Base-by-base conservation (phyloP, 805 yeast genomes). In the Metschnikowia bowlesiae region DNA sequence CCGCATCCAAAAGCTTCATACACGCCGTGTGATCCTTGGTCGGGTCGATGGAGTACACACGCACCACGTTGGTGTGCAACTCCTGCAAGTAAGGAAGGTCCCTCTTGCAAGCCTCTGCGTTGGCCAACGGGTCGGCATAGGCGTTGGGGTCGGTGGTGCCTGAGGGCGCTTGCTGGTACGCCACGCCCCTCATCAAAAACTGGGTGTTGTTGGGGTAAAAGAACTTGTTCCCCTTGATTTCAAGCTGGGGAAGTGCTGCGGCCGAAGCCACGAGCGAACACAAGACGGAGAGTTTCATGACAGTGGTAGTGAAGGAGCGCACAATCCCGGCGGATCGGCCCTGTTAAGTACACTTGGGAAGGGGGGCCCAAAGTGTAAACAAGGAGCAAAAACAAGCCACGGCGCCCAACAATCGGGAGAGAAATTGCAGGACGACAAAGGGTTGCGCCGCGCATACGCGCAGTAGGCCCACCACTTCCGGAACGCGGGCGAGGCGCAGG, bases 41-140 rank as follows among this genome's bases (percentile, higher is more conserved):
- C n/a, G 77, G 71, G 71, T 87, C 81, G 48, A 87, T 70, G 40
- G 92, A 89, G 63, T 87, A 87, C 34, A 87, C 90, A 73, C 92
- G 79, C 57, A 87, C 73, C 50, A 83, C 84, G 64, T 87, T 87
- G 53, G 91, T 85, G 60, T 75, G 70, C 53, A 85, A 70, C 46
- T 76, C 76, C 60, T 75, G 70, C 65, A 87, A 73, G 68, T 82
- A 84, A 55, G 90, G 89, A 53, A 87, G 71, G 71, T 87, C 94
- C 77, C 92, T 78, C 50, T 76, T 70, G 75, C 94, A 87, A 37
- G 81, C 68, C 1, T 60, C 70, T 39, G 61, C 71, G 64, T 85
- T 84, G 51, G 89, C 85, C 59, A 87, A 73, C 39, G 92, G 92
- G 74, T 87, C 94, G 50, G 73, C 76, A 60, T 83, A 84, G 31